Conservation (phyloP, 148 eudicot genomes). For the Diospyros kaki region DNA sequence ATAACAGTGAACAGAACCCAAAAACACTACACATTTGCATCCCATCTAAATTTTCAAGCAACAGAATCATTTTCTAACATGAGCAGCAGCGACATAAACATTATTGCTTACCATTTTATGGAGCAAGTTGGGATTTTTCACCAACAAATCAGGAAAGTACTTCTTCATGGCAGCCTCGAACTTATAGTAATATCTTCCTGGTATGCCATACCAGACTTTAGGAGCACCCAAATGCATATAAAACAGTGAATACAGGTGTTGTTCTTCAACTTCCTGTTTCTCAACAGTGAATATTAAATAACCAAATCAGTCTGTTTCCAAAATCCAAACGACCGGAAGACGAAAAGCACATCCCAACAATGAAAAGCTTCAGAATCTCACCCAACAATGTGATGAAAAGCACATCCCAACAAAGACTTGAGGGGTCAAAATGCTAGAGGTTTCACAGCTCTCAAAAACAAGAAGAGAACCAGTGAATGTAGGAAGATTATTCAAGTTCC, state of each 20-base stretch:
- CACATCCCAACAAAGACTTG: slow-evolving; percentile 78
- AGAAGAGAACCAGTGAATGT: slow-evolving; percentile 76
- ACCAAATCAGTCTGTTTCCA: neutral
- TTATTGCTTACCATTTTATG: slow-evolving; percentile 43
- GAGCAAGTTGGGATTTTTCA: slow-evolving; percentile 34
- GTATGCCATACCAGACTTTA: slow-evolving; percentile 69
- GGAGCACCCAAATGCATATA: slow-evolving; percentile 66
- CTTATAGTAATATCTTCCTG: slow-evolving; percentile 42
- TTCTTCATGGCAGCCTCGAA: slow-evolving; percentile 52
- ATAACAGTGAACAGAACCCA: neutral
- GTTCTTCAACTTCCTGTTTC: slow-evolving; percentile 61
- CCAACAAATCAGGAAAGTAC: slow-evolving; percentile 30
- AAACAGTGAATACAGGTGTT: slow-evolving; percentile 55
- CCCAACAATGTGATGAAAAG: slow-evolving; percentile 84
- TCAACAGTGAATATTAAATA: slow-evolving; percentile 12
- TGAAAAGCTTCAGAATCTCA: slow-evolving; percentile 31
- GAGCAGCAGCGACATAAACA: slow-evolving; percentile 11
- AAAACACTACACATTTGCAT: neutral
- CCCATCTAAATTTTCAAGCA: neutral
- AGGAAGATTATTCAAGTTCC: slow-evolving; percentile 59
- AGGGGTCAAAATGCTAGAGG: slow-evolving; percentile 39
- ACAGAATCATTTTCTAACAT: neutral
- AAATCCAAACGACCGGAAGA: neutral
- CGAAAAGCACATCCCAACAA: neutral
- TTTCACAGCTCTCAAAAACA: slow-evolving; percentile 41